Evolutionary conservation across 2,329 filamentous ascomycete species (phyloP).

Genomic region (Diaporthe citrichinensis): DNA sequence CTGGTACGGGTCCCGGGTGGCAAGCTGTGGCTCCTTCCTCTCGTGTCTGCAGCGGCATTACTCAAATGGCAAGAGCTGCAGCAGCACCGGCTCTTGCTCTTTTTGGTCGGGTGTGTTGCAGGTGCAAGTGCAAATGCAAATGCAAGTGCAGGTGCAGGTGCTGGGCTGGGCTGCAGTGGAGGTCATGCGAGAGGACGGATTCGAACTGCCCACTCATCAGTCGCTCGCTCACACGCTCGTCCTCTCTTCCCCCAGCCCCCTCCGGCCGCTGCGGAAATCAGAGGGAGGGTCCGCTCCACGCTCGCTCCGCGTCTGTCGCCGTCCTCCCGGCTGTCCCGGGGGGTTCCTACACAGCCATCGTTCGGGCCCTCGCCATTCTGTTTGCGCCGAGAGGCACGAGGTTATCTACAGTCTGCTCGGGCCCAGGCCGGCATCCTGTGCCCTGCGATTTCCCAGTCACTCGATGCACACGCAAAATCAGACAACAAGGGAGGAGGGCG

Average conservation of each 20-base stretch:
- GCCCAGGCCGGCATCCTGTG: background rate
- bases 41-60: conserved; percentile 30
- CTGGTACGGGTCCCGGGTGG: background rate
- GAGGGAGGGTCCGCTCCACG: background rate
- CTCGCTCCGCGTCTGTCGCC: background rate
- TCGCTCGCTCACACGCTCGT: background rate
- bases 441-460: background rate
- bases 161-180: background rate
- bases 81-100: background rate
- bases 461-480: background rate
- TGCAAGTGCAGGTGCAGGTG: background rate
- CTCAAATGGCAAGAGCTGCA: background rate
- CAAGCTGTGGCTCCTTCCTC: background rate
- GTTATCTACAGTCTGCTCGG: background rate
- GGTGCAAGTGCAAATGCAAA: too few relatives aligned
- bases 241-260: background rate
- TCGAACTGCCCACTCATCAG: background rate
- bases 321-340: background rate
- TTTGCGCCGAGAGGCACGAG: conserved; percentile 1
- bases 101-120: background rate
- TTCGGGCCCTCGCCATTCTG: background rate
- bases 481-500: background rate
- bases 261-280: conserved; percentile 6
- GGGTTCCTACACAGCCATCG: background rate
- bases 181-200: conserved; percentile 5